phyloP scores from a whole-genome alignment of 345 rosid genomes.

The Orychophragmus violaceus region DNA sequence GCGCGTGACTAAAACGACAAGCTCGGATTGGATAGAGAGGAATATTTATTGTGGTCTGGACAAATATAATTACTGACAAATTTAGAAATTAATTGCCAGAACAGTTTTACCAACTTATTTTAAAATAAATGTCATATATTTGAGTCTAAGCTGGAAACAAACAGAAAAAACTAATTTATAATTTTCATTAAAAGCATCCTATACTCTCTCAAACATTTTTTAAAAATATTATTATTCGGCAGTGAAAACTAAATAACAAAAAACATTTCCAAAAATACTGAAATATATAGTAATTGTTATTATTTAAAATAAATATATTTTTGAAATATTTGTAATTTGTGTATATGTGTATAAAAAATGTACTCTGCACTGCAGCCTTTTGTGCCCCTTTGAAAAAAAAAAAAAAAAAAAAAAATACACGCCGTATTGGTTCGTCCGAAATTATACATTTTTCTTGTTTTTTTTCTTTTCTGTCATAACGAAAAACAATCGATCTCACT shows the following conservation, averaged over 20 bases:
- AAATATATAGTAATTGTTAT: no score
- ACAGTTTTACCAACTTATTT: constrained; percentile 5
- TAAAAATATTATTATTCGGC: background rate
- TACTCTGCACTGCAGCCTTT: no score
- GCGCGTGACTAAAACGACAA: constrained; percentile 28
- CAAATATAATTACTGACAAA: constrained; percentile 29
- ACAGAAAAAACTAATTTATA: background rate
- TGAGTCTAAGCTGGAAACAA: background rate
- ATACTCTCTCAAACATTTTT: background rate
- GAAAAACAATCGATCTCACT: no score
- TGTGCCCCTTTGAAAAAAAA: no score
- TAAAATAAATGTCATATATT: no score
- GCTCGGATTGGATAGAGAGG: constrained; percentile 13
- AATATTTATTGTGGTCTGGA: constrained; percentile 19
- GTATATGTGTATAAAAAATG: no score
- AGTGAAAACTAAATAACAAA: background rate
- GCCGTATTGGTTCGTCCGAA: constrained; percentile 1
- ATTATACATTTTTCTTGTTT: no score
- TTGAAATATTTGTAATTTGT: background rate
- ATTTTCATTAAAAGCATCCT: background rate
- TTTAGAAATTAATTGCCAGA: constrained; percentile 19
- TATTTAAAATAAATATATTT: no score
- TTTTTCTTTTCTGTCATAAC: no score
- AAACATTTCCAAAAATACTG: no score
- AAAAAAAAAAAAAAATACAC: no score